Evolutionary conservation across 805 yeast species (phyloP).

Genomic region (Candida broadrunensis): DNA sequence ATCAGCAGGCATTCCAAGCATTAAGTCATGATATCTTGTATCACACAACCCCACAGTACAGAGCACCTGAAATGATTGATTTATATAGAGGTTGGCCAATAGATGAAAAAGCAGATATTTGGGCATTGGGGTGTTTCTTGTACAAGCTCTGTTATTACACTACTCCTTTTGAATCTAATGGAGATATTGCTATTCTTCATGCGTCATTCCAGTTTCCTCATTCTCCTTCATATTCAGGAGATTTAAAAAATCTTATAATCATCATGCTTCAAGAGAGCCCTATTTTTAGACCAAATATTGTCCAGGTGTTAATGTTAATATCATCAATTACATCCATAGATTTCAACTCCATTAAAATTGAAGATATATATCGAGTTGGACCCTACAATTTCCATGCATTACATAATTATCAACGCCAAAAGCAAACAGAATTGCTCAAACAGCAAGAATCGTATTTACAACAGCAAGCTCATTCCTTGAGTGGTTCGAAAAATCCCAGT

Average conservation of each 20-base stretch:
- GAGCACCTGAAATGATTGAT: slow-evolving; percentile 96
- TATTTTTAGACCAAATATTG: slow-evolving; percentile 76
- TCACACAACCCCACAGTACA: slow-evolving; percentile 94
- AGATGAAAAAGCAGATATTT: slow-evolving; percentile 88
- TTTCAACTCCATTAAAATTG: slow-evolving; percentile 25
- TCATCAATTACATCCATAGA: slow-evolving; percentile 45
- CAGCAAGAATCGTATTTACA: slow-evolving; percentile 41
- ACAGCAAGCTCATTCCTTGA: slow-evolving; percentile 18
- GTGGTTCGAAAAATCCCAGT: slow-evolving; percentile 2
- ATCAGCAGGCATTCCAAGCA: slow-evolving; percentile 68
- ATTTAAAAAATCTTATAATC: slow-evolving; percentile 69
- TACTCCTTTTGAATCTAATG: slow-evolving; percentile 91
- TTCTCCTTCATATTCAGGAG: slow-evolving; percentile 65
- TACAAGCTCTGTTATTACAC: slow-evolving; percentile 89
- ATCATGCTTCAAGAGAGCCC: slow-evolving; percentile 85
- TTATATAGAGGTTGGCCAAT: slow-evolving; percentile 77
- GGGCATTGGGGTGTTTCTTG: slow-evolving; percentile 94
- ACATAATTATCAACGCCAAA: slow-evolving; percentile 44
- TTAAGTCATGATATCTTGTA: slow-evolving; percentile 80
- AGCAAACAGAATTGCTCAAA: slow-evolving; percentile 28
- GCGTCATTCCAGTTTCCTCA: slow-evolving; percentile 77
- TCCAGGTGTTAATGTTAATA: slow-evolving; percentile 71
- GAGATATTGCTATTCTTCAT: slow-evolving; percentile 81
- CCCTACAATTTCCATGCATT: slow-evolving; percentile 57
- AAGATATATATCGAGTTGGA: slow-evolving; percentile 50